Evolutionary conservation across 306 rosid genomes (phyloP).

Genomic region (Betula pendula): DNA sequence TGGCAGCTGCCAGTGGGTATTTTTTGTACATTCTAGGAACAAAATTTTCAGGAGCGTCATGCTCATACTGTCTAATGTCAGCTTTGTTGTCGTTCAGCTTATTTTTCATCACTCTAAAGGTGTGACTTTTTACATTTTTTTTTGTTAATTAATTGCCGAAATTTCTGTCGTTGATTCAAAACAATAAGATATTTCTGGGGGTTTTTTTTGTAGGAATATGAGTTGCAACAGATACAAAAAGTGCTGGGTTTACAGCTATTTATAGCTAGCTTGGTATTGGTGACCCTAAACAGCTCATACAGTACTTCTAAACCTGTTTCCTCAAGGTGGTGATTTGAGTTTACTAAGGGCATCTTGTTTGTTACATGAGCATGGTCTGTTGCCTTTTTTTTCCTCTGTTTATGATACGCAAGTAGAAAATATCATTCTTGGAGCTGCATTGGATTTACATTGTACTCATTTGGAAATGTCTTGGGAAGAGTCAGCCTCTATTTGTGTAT

Average conservation of each 20-base stretch:
- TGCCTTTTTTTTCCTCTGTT: background rate
- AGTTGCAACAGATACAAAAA: conserved; percentile 55
- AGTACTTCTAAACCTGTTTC: conserved; percentile 45
- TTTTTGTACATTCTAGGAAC: conserved; percentile 77
- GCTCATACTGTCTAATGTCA: conserved; percentile 71
- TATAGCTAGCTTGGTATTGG: conserved; percentile 68
- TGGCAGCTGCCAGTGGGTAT: conserved; percentile 87
- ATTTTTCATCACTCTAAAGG: conserved; percentile 59
- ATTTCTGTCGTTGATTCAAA: background rate
- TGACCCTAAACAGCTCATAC: conserved; percentile 67
- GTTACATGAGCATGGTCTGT: background rate
- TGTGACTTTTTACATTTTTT: background rate
- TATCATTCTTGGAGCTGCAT: conserved; percentile 2
- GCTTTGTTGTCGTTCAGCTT: conserved; percentile 76
- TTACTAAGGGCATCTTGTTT: background rate
- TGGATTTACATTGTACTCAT: background rate
- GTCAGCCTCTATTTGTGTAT: conserved; percentile 10
- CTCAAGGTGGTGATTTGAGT: conserved; percentile 49
- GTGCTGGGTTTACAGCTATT: conserved; percentile 55
- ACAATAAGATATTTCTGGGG: background rate
- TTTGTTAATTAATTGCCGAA: background rate
- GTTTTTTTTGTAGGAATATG: conserved; percentile 54
- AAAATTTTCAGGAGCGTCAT: conserved; percentile 57
- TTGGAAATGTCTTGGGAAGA: conserved; percentile 1
- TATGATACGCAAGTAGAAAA: background rate